Evolutionary conservation across 257 asterid genomes (phyloP), one percentile per base, ranked within the genome.

Genomic region (Fraxinus americana): DNA sequence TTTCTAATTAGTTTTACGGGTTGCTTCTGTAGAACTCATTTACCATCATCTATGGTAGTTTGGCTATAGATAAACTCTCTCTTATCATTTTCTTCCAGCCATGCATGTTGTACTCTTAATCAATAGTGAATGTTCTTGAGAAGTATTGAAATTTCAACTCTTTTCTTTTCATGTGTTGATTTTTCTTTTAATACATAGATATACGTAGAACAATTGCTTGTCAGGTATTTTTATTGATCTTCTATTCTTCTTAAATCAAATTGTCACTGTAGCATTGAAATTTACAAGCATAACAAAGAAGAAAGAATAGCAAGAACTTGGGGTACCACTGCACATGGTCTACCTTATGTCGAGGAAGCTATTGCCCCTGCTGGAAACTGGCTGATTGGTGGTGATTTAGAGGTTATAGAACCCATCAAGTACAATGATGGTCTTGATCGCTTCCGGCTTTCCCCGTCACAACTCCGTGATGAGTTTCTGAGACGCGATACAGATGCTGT

Each of bases 251-350:
- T 54, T 1, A 54, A 19, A 54, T 54, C 10, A 19, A 54, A 17
- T 59, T 75, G 11, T 43, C 16, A 69, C 50, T 82, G 70, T 77
- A 94, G 98, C 81, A 82, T 94, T 67, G 98, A 94, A 83, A 91
- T 92, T 54, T 94, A 90, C 89, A 92, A 92, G 84, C 98, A 94
- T 86, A 89, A 91, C 79, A 94, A 92, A 85, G 98, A 94, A 90
- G 98, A 94, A 84, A 85, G 98, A 75, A 86, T 87, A 8, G 97
- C 98, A 63, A 89, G 98, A 85, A 90, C 97, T 17, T 94, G 97
- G 98, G 98, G 98, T 52, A 94, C 97, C 80, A 91, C 95, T 1
- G 95, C 95, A 72, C 87, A 89, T 23, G 98, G 98, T 43, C 87
- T 94, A 32, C 98, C 98, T 71, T 94, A 94, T 43, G 98, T 80